Evolutionary conservation across 2,329 filamentous ascomycete genomes (phyloP), one percentile per base, ranked within the genome.

Genomic region (Pseudodiploospora longispora): DNA sequence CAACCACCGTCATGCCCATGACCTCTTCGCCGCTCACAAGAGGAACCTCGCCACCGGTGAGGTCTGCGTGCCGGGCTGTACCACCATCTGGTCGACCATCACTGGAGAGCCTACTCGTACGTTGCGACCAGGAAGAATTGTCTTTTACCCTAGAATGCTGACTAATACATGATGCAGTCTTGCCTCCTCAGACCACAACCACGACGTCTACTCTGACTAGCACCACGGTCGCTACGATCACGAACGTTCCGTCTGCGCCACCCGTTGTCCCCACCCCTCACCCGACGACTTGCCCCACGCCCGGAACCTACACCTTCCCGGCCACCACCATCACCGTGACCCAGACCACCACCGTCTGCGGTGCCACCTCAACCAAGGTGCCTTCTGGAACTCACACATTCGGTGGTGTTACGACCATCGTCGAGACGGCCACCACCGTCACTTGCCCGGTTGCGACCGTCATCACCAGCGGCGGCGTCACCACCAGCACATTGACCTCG

Each of bases 301-400:
- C 84, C 30, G 85, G 85, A 64, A 77, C 75, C 50, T 89, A 88
- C 72, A 87, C 84, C 53, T 80, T 87, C 72, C 80, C 82, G 54
- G 82, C 83, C 47, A 84, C 76, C 54, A 90, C 84, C 50, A 59
- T 86, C 52, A 82, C 78, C 49, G 67, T 89, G 53, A 80, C 73
- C 50, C 70, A 80, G 63, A 75, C 76, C 48, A 84, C 80, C 54
- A 85, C 81, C 34, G 82, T 85, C 50, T 80, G 77, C 63, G 82
- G 66, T 55, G 75, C 77, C 42, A 71, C 78, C 50, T 74, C 77
- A 47, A 84, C 83, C 53, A 64, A 71, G 41, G 70, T 87, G 40
- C 68, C 81, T 44, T 53, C 74, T 47, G 85, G 85, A 58, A 78
- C 74, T 36, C 72, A 85, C 73, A 86, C 82, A 52, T 67, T 82